phyloP scores from a whole-genome alignment of 805 yeast species.

The Grigorovia humatica region DNA sequence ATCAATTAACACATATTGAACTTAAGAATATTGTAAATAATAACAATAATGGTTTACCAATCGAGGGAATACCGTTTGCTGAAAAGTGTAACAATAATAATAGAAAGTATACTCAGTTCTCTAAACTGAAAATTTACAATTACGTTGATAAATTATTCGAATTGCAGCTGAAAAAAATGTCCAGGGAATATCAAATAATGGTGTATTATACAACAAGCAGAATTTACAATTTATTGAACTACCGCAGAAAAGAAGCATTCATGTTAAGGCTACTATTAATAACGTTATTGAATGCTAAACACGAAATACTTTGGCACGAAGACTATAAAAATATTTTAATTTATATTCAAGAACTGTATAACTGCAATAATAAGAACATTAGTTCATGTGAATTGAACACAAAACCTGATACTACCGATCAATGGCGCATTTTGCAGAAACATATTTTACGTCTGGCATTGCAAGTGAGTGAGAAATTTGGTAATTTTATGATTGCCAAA shows the following conservation, averaged over 20 bases:
- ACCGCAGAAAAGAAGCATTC: slow-evolving; percentile 59
- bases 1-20: not conserved
- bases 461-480: slow-evolving; percentile 41
- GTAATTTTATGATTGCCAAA: slow-evolving; percentile 30
- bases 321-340: slow-evolving; percentile 38
- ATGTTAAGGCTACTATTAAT: slow-evolving; percentile 56
- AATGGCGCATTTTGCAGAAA: slow-evolving; percentile 51
- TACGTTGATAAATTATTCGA: slow-evolving; percentile 40
- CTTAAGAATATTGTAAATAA: not conserved
- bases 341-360: slow-evolving; percentile 42
- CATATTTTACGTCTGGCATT: slow-evolving; percentile 44
- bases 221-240: slow-evolving; percentile 50
- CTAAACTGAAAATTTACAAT: slow-evolving; percentile 34
- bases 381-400: slow-evolving; percentile 29
- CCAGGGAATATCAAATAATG: slow-evolving; percentile 44
- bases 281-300: slow-evolving; percentile 35
- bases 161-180: slow-evolving; percentile 36
- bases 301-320: slow-evolving; percentile 14
- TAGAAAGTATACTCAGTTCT: slow-evolving; percentile 6
- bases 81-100: slow-evolving; percentile 9
- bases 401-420: slow-evolving; percentile 18
- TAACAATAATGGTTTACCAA: not conserved
- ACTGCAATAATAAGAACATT: slow-evolving; percentile 22
- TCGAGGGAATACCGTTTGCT: not conserved
- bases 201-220: slow-evolving; percentile 58